Evolutionary conservation across 805 yeast genomes (phyloP), one percentile per base, ranked within the genome.

Genomic region (Debaryomyces tyrocola): DNA sequence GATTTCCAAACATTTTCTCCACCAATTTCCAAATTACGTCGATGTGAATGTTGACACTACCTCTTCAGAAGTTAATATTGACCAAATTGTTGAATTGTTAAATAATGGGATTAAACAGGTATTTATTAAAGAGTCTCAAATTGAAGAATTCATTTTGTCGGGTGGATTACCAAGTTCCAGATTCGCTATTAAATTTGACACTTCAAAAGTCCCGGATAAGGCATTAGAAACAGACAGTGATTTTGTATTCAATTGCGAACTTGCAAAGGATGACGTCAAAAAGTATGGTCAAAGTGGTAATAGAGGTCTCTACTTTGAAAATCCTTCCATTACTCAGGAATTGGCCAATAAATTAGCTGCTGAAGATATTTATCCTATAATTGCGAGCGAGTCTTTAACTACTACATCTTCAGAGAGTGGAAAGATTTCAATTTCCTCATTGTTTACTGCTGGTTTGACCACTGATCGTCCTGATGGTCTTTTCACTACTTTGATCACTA

Each of bases 391-490:
- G 1, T 44, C 56, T 20, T 64, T 71, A 51, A 53, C 73, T 18
- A 60, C 63, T 12, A 33, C 37, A 11, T 40, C 46, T 28, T 50
- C 48, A 7, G 52, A 55, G 6, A 21, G 39, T 4, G 54, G 49
- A 15, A 59, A 63, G 41, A 54, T 73, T 21, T 65, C 79, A 18
- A 56, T 79, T 33, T 64, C 77, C 9, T 70, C 70, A 29, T 58
- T 82, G 21, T 67, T 88, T 45, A 57, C 78, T 17, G 67, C 81
- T 10, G 66, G 80, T 0, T 67, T 88, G 52, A 75, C 74, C 18
- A 86, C 96, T 3, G 99, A 94, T 65, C 83, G 99, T 59, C 71
- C 77, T 4, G 99, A 94, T 64, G 92, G 90, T 0, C 76, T 92
- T 37, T 91, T 69, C 69, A 79, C 97, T 10, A 89, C 99, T 1